Evolutionary conservation across 208 protist genomes (phyloP).

Genomic region (Acanthamoeba culbertsoni): DNA sequence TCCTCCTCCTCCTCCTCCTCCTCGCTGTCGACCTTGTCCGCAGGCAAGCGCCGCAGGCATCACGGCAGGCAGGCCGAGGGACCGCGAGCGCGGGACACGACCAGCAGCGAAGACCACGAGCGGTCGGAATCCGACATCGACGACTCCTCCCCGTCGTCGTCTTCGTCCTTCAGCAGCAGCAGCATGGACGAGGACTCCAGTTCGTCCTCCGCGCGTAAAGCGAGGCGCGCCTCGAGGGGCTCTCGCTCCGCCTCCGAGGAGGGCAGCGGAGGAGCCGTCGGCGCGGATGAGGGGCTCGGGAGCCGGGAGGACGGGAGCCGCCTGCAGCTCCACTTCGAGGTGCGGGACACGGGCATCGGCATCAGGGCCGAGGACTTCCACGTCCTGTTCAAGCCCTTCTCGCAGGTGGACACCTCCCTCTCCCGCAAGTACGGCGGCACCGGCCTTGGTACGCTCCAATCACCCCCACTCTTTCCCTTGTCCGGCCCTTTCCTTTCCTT

Average conservation of each 20-base stretch:
- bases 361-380: constrained; percentile 69
- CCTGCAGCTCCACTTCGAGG: constrained; percentile 35
- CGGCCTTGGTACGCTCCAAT: background rate
- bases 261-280: background rate
- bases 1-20: no score
- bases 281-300: background rate
- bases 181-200: background rate
- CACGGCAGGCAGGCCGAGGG: no score
- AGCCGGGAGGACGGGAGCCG: background rate
- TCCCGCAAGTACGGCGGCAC: constrained; percentile 71
- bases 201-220: no score
- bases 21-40: no score
- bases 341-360: constrained; percentile 77
- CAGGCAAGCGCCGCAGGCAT: no score
- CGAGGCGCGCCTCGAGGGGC: no score
- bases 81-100: no score
- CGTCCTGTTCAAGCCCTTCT: constrained; percentile 77
- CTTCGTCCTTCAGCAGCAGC: background rate
- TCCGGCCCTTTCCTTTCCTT: background rate
- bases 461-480: no score
- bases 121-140: background rate
- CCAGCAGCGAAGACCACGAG: background rate
- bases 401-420: constrained; percentile 64
- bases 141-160: background rate
- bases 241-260: background rate